Base-by-base conservation (phyloP, 2,329 filamentous ascomycete species). In the Immersiporthe knoxdaviesiana region DNA sequence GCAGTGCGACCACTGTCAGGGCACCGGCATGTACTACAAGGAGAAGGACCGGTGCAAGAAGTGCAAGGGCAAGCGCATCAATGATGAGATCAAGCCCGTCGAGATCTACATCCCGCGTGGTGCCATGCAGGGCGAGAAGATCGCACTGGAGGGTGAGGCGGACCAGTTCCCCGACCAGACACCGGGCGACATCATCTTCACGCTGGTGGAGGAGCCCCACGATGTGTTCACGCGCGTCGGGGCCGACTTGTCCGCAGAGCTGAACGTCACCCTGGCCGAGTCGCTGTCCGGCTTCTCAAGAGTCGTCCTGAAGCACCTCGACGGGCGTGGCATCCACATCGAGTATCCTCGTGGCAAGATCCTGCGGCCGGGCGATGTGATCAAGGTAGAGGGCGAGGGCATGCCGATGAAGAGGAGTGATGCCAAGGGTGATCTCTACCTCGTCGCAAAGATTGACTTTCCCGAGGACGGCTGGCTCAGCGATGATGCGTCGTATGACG, bases 11-110 rank as follows among this genome's bases (percentile, higher is more conserved):
- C 90, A 91, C 76, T 99, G 96, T 81, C 86, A 90, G 70, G 95
- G 94, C 44, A 87, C 90, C n/a, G 96, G 96, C 7, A 90, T 90
- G 77, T 90, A 94, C 77, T 97, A 90, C 83, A 95, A 95, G 80
- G 93, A 97, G 77, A 98, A 98, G 84, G 96, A 99, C 77, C 93
- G 93, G 78, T 99, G 96, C 85, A 97, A 97, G 86, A 97, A 96
- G 84, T 99, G 96, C 88, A 98, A 98, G 83, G 96, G 96, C 76
- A 92, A 92, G 80, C 88, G 93, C 72, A 94, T 93, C 18, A 89
- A 90, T 59, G 91, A 94, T 76, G 92, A 96, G 81, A 96, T 92
- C 81, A 99, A 98, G 83, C 92, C 95, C 3, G 85, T 99, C 71
- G 96, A 99, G 82, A 91, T 99, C 65, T 98, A 98, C 82, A 97